Base-by-base conservation (phyloP, 1,139 yeast species). In the Ogataea hybrid region DNA sequence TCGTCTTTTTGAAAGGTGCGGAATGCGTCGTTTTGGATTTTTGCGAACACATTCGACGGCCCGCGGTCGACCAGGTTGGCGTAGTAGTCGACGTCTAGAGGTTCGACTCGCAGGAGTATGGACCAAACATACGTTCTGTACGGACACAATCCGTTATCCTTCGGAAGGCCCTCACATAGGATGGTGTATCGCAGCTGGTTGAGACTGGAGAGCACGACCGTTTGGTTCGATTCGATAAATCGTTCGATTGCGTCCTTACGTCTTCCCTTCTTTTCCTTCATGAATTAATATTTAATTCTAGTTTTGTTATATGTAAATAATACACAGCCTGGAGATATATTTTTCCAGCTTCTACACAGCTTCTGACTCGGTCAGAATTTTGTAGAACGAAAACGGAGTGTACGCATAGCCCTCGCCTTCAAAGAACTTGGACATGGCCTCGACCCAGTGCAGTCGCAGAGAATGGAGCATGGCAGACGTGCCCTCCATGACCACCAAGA, bases 341-440 rank as follows among this genome's bases (percentile, higher is more conserved):
- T 12, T 25, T 17, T 6, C 27, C 31, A 14, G 12, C 20, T 17
- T 27, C 31, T 16, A 28, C 17, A 20, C 30, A 28, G 30, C 32
- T 10, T 37, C 41, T 12, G 20, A 51, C 58, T 34, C 46, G 42
- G 29, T 49, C 30, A 70, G 53, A 11, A 67, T 55, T 10, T 54
- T 50, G 41, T 62, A 56, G 49, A 89, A 86, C 8, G 78, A 68
- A 61, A 88, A 90, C 25, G 98, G 98, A 49, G 79, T 81, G 62
- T 87, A 92, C 1, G 88, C 80, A 48, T 81, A 75, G 40, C 98
- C 98, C 61, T 92, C 97, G 55, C 98, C 98, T 57, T 85, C 88
- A 58, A 92, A 92, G 64, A 87, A 94, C 68, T 92, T 92, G 38
- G 97, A 89, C 97, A 94, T 94, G 25, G 97, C 90, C 67, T 92